Evolutionary conservation across 192 early-diverging fungal species (phyloP).

Genomic region (Backusella tuberculispora): DNA sequence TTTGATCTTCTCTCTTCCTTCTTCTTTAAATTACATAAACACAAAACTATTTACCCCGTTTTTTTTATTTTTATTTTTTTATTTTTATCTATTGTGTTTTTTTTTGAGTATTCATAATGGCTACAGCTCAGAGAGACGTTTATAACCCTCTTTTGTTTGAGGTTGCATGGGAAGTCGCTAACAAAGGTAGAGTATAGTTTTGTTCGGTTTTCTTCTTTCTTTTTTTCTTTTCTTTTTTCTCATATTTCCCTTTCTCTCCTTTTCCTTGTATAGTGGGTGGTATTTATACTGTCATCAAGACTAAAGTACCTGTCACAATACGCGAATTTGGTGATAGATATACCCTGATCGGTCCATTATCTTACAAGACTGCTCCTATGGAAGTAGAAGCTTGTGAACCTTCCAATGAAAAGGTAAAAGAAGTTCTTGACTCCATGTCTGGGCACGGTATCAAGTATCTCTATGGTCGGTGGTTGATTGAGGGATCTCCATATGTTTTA

Average conservation of each 20-base stretch:
- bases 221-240: background rate
- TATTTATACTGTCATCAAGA: slow-evolving; percentile 98
- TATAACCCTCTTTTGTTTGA: slow-evolving; percentile 76
- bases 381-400: slow-evolving; percentile 91
- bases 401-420: slow-evolving; percentile 63
- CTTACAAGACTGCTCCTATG: slow-evolving; percentile 84
- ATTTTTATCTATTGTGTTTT: background rate
- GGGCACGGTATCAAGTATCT: slow-evolving; percentile 77
- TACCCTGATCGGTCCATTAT: slow-evolving; percentile 89
- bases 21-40: background rate
- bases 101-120: background rate
- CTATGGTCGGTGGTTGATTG: slow-evolving; percentile 95
- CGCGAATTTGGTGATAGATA: slow-evolving; percentile 95
- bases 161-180: slow-evolving; percentile 97
- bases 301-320: slow-evolving; percentile 94
- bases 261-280: slow-evolving; percentile 74
- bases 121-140: slow-evolving; percentile 27
- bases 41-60: background rate
- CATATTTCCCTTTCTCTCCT: background rate
- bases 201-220: background rate
- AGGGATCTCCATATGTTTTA: slow-evolving; percentile 89
- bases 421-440: slow-evolving; percentile 72
- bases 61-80: background rate
- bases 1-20: slow-evolving; percentile 8
- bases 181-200: slow-evolving; percentile 72